These are phyloP conservation scores for Termitomyces sp. DNA, from an alignment of 768 basidiomycete genomes.

Conservation along the genomic window DNA sequence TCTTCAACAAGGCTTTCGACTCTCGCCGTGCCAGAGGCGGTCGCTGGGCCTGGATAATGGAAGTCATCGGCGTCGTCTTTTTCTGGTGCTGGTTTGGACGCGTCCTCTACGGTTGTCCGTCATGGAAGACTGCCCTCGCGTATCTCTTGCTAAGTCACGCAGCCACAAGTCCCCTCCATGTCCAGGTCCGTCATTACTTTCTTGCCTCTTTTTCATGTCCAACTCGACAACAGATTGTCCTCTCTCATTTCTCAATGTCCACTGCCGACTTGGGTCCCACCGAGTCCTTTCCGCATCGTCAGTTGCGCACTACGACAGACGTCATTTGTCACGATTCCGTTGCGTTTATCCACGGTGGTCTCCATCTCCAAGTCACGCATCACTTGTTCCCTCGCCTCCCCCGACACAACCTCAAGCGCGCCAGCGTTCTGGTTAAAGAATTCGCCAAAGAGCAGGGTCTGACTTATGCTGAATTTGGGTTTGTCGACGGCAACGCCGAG, in stretches of 20 bases:
- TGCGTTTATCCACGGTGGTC: constrained; percentile 92
- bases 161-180: constrained; percentile 85
- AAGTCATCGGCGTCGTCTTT: constrained; percentile 67
- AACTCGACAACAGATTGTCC: constrained; percentile 62
- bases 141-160: constrained; percentile 85
- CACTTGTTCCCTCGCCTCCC: constrained; percentile 96
- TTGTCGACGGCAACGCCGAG: constrained; percentile 78
- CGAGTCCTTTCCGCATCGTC: constrained; percentile 91
- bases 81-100: constrained; percentile 88
- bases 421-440: constrained; percentile 79
- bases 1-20: constrained; percentile 62
- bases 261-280: constrained; percentile 84
- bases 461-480: constrained; percentile 88
- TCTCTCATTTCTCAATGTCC: constrained; percentile 96
- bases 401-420: constrained; percentile 83
- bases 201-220: neutral
- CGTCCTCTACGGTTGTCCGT: constrained; percentile 65
- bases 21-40: constrained; percentile 61
- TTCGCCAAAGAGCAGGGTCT: constrained; percentile 84
- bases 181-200: constrained; percentile 59
- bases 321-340: constrained; percentile 82
- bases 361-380: constrained; percentile 96
- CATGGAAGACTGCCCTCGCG: constrained; percentile 60
- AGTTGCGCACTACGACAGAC: constrained; percentile 96
- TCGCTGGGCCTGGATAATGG: constrained; percentile 73